A percentile compares a stretch with the other conserved stretches of the same genome.
Evolutionary conservation across 805 yeast genomes (phyloP).

Genomic region (Wickerhamomyces pijperi): DNA sequence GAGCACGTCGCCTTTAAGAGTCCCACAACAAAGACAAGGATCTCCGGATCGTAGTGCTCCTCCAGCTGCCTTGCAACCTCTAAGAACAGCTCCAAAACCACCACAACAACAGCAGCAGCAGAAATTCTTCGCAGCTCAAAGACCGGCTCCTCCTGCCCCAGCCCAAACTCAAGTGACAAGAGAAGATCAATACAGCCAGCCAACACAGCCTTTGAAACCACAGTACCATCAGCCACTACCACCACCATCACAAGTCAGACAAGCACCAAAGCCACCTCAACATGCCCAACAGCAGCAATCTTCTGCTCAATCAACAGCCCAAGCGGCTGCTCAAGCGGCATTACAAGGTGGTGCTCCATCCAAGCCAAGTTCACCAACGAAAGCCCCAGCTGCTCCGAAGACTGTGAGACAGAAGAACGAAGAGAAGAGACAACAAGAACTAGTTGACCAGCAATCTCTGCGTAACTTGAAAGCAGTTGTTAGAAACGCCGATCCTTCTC

Average conservation of each 20-base stretch:
- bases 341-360: constrained; percentile 11
- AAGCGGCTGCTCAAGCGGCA: constrained; percentile 18
- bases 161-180: background rate
- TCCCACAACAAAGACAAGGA: background rate
- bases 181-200: background rate
- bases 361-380: constrained; percentile 9
- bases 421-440: constrained; percentile 59
- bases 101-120: background rate
- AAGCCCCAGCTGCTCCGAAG: constrained; percentile 23
- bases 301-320: constrained; percentile 17
- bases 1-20: background rate
- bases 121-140: background rate
- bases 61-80: background rate
- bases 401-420: constrained; percentile 58
- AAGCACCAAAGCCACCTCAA: constrained; percentile 53
- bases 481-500: constrained; percentile 74
- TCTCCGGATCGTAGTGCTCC: background rate
- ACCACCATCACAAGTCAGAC: constrained; percentile 23
- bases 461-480: constrained; percentile 67
- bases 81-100: background rate
- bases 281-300: constrained; percentile 10
- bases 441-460: constrained; percentile 32
- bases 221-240: background rate
- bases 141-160: background rate
- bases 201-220: background rate